These are phyloP conservation scores for Beverwykella pulmonaria DNA, from an alignment of 495 filamentous ascomycete species.

Conservation along the genomic window DNA sequence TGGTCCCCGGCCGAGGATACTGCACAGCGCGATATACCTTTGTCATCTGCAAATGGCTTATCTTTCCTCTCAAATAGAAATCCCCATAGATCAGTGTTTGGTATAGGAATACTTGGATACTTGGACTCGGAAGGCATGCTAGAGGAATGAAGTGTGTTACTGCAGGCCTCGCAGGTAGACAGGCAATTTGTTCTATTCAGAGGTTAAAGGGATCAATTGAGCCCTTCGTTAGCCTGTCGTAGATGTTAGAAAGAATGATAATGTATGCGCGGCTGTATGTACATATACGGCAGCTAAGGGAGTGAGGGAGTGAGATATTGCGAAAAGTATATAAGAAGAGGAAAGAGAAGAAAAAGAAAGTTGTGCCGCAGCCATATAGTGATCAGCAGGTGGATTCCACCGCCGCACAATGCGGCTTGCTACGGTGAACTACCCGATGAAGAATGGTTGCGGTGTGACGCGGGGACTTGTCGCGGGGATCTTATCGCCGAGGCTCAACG, in stretches of 20 bases:
- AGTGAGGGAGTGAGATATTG: too few relatives aligned
- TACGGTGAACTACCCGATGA: background rate
- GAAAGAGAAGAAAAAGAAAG: slow-evolving; percentile 6
- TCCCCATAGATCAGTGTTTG: slow-evolving; percentile 67
- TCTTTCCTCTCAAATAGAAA: slow-evolving; percentile 80
- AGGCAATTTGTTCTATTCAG: too few relatives aligned
- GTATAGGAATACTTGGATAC: slow-evolving; percentile 63
- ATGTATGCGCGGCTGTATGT: too few relatives aligned
- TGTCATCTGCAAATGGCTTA: slow-evolving; percentile 65
- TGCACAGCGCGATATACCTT: slow-evolving; percentile 50
- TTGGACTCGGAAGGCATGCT: slow-evolving; percentile 60
- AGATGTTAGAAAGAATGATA: background rate
- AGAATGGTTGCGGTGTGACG: background rate
- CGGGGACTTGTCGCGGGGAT: background rate
- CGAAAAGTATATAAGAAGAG: too few relatives aligned
- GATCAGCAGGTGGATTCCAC: slow-evolving; percentile 2
- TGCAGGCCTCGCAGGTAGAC: too few relatives aligned
- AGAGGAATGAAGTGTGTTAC: background rate
- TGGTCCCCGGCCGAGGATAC: background rate
- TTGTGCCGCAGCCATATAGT: background rate
- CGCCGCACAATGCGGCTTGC: background rate
- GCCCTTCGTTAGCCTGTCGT: background rate
- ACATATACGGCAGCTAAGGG: too few relatives aligned
- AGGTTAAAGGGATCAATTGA: background rate
- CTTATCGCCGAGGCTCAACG: background rate